Conservation (phyloP, 1,284 basidiomycete genomes). For the Naganishia cerealis region DNA sequence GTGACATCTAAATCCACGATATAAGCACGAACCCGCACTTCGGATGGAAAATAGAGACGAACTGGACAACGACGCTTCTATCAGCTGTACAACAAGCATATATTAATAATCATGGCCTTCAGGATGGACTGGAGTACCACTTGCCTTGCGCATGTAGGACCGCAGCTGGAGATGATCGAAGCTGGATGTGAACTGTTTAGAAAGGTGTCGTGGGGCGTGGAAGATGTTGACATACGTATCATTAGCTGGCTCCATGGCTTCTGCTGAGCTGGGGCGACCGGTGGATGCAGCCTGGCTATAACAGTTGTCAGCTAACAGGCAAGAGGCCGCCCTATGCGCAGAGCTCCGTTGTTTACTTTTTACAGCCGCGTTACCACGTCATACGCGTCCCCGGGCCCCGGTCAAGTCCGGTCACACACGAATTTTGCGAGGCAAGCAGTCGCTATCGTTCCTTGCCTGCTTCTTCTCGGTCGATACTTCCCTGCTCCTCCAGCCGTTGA, state of each 20-base stretch:
- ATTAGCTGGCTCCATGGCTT: no score
- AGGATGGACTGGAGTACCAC: no score
- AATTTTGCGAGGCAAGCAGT: not conserved
- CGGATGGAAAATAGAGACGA: not conserved
- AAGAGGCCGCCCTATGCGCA: no score
- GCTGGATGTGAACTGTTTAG: not conserved
- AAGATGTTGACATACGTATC: no score
- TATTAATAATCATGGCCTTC: not conserved
- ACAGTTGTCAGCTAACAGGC: no score
- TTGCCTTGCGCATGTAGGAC: slow-evolving; percentile 17
- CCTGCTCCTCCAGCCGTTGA: no score
- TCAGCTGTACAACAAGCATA: not conserved
- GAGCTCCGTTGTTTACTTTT: not conserved
- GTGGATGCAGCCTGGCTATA: no score
- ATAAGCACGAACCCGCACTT: not conserved
- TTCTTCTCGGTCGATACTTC: not conserved
- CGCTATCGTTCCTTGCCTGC: not conserved
- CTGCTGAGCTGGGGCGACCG: no score
- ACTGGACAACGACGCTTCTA: slow-evolving; percentile 16
- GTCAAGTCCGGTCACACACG: not conserved
- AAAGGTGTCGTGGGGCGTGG: no score
- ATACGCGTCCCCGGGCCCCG: not conserved
- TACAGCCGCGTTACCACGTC: not conserved
- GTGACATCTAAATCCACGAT: not conserved
- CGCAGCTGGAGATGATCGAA: slow-evolving; percentile 14